Conservation (phyloP, 108 stramenopile species). For the Cylindrotheca closterium region DNA sequence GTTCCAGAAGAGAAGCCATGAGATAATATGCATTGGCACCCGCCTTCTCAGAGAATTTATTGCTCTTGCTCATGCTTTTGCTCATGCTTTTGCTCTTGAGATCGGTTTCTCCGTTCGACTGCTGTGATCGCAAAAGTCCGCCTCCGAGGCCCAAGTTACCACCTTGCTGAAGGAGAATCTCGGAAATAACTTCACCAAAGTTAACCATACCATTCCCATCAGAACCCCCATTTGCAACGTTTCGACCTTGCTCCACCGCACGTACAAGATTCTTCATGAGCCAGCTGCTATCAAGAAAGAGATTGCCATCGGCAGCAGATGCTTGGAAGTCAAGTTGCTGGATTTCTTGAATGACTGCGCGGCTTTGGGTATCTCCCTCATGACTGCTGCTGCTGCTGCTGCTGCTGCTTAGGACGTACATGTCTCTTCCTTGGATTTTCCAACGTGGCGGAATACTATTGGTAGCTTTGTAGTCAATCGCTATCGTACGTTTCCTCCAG, state of each 20-base stretch:
- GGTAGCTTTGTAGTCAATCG: slow-evolving; percentile 15
- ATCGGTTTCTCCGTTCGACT: too few species aligned
- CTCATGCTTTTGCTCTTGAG: background rate
- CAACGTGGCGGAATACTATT: slow-evolving; percentile 21
- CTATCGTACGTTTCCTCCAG: slow-evolving; percentile 16
- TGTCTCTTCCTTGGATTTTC: slow-evolving; percentile 19
- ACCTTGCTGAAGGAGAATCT: slow-evolving; percentile 17
- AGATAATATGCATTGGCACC: slow-evolving; percentile 60
- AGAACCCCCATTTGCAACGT: background rate
- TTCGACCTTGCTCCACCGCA: slow-evolving; percentile 8
- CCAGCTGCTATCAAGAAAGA: slow-evolving; percentile 17
- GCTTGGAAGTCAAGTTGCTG: slow-evolving; percentile 11
- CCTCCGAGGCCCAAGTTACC: too few species aligned
- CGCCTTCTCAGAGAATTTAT: slow-evolving; percentile 38
- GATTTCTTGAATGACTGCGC: slow-evolving; percentile 15
- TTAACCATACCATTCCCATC: too few species aligned
- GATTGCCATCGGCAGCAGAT: slow-evolving; percentile 10
- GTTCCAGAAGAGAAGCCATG: slow-evolving; percentile 48
- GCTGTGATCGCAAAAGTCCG: too few species aligned
- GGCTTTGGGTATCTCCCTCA: background rate
- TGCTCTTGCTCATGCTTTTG: too few species aligned
- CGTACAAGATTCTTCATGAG: slow-evolving; percentile 21
- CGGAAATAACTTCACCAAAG: slow-evolving; percentile 17
- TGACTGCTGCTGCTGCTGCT: background rate
- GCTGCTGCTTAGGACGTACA: slow-evolving; percentile 6